These are phyloP conservation scores for Zhuliangozyma blackwelliae DNA, from an alignment of 1,139 yeast species.

Conservation along the genomic window DNA sequence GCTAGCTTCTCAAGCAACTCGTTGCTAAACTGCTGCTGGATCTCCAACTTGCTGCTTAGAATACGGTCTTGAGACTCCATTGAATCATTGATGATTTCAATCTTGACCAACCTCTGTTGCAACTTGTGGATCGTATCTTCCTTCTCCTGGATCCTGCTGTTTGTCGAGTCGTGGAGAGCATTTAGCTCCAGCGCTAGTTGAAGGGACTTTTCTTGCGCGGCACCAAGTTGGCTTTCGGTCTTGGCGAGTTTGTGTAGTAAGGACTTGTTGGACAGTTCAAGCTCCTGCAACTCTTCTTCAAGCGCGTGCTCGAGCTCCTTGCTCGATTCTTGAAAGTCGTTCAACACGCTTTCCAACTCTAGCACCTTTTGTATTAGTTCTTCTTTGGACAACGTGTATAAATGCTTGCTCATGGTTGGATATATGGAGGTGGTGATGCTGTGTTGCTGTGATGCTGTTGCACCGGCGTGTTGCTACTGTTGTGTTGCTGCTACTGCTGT, in stretches of 20 bases:
- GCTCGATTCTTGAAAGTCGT: conserved; percentile 42
- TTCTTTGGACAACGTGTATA: conserved; percentile 16
- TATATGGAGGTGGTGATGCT: too few species aligned
- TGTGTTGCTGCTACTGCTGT: too few species aligned
- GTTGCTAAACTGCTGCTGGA: conserved; percentile 36
- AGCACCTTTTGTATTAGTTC: conserved; percentile 27
- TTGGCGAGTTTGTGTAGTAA: conserved; percentile 13
- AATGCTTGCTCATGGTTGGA: conserved; percentile 1
- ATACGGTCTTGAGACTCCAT: conserved; percentile 40
- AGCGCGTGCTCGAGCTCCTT: conserved; percentile 42
- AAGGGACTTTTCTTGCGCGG: conserved; percentile 12
- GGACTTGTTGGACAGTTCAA: conserved; percentile 24
- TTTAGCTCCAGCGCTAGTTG: conserved; percentile 20
- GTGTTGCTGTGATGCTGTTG: too few species aligned
- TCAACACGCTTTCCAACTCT: conserved; percentile 33
- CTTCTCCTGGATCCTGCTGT: conserved; percentile 13
- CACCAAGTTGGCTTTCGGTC: conserved; percentile 6
- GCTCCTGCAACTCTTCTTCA: conserved; percentile 37
- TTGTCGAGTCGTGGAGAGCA: conserved; percentile 17
- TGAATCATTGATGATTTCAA: conserved; percentile 39
- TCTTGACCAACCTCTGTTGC: conserved; percentile 31
- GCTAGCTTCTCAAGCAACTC: conserved; percentile 42
- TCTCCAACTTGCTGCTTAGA: conserved; percentile 26
- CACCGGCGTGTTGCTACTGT: too few species aligned
- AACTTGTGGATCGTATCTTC: conserved; percentile 21